phyloP scores from a whole-genome alignment of 345 rosid genomes.

The Microthlaspi erraticum region DNA sequence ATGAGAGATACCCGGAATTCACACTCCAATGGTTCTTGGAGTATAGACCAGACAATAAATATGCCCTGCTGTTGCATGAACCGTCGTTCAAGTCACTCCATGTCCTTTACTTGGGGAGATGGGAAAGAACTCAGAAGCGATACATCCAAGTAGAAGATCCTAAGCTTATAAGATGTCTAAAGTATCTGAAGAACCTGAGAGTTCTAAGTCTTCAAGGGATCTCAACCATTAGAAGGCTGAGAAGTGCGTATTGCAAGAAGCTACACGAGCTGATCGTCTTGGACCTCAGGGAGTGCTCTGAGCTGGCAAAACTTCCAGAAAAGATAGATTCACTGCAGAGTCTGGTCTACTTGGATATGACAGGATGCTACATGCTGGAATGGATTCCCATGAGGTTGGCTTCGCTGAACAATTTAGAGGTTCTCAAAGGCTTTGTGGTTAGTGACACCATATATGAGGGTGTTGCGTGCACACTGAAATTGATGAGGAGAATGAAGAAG shows the following conservation, averaged over 20 bases:
- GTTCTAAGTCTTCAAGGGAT: constrained; percentile 58
- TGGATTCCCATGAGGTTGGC: constrained; percentile 48
- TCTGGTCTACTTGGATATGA: constrained; percentile 51
- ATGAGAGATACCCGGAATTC: constrained; percentile 47
- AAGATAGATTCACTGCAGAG: constrained; percentile 45
- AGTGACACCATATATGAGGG: neutral
- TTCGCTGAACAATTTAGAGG: constrained; percentile 45
- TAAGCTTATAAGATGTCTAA: constrained; percentile 29
- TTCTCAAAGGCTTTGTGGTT: constrained; percentile 64
- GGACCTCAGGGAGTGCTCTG: constrained; percentile 58
- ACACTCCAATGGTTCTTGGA: constrained; percentile 38
- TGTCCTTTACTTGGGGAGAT: constrained; percentile 52
- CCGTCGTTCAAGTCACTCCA: constrained; percentile 26
- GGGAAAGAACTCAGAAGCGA: constrained; percentile 41
- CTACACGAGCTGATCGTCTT: constrained; percentile 46
- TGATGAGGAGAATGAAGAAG: constrained; percentile 18
- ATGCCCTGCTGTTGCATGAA: neutral
- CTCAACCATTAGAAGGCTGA: constrained; percentile 45
- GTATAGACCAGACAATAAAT: neutral
- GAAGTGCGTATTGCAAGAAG: constrained; percentile 23
- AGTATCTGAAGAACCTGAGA: constrained; percentile 34
- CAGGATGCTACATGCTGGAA: constrained; percentile 55
- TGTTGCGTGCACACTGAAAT: constrained; percentile 15
- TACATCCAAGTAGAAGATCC: constrained; percentile 41
- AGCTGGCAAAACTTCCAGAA: constrained; percentile 48